Base-by-base conservation (phyloP, 2,329 filamentous ascomycete species). In the Stagonosporopsis chrysanthemi region DNA sequence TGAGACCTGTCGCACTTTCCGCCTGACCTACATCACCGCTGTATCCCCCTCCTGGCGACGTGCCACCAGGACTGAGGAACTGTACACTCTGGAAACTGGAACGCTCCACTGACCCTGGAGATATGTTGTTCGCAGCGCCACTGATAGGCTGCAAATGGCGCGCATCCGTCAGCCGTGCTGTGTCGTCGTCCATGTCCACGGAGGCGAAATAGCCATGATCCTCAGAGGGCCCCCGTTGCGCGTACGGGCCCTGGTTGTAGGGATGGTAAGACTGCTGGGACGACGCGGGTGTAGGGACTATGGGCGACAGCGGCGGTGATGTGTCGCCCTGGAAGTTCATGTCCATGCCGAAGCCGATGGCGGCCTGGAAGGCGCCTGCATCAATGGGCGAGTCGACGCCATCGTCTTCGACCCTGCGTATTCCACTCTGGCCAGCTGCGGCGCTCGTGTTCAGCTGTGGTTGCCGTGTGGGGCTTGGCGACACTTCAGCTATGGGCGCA, bases 21-120 rank as follows among this genome's bases (percentile, higher is more conserved):
- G 88, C 70, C 56, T 82, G 78, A 6, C 77, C 79, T 45, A 88
- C 75, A 70, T 89, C 83, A 72, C 89, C 86, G n/a, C 85, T 86
- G 31, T 87, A 75, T 52, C 81, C 79, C 19, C 82, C 79, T n/a
- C 71, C 75, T 28, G 77, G 73, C 39, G 77, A 74, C 33, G 69
- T 66, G 17, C 75, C 74, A 17, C 77, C 78, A 7, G 79, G 76
- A 15, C 77, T 77, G 40, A 81, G 73, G 62, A 86, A 86, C 38
- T 80, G 80, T 41, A 86, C 80, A 60, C 82, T 86, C 43, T 84
- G 81, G 56, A 81, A 81, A 59, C 81, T 82, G 28, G 76, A 78
- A 70, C 83, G 81, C 43, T 83, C 81, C 38, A 36, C 23, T 6
- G 49, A 29, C 4, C 26, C 50, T 3, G 55, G 55, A 2, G 76